phyloP scores from a whole-genome alignment of 805 yeast species.

The Kodamaea leandrae region DNA sequence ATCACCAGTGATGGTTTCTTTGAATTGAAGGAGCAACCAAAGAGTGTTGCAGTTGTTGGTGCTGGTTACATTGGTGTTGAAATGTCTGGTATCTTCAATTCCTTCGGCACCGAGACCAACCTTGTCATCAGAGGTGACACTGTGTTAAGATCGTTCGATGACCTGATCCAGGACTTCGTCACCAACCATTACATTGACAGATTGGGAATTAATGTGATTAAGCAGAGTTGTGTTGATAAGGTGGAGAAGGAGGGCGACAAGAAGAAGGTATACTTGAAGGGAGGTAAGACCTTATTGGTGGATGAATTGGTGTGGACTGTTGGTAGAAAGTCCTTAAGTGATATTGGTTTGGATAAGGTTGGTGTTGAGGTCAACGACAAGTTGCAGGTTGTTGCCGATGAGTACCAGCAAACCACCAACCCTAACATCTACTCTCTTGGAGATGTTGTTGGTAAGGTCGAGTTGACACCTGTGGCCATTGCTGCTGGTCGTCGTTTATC shows the following conservation, averaged over 20 bases:
- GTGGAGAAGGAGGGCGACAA: constrained; percentile 36
- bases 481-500: constrained; percentile 96
- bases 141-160: constrained; percentile 85
- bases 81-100: constrained; percentile 90
- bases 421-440: constrained; percentile 80
- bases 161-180: constrained; percentile 70
- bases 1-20: constrained; percentile 91
- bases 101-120: constrained; percentile 82
- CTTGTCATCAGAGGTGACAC: constrained; percentile 88
- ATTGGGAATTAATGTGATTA: constrained; percentile 77
- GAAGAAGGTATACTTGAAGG: constrained; percentile 37
- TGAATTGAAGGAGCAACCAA: constrained; percentile 76
- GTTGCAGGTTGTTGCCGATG: constrained; percentile 76
- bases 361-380: constrained; percentile 62
- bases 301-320: constrained; percentile 91
- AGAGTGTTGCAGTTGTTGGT: constrained; percentile 91
- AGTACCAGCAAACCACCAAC: constrained; percentile 78
- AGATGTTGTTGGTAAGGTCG: constrained; percentile 90
- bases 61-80: constrained; percentile 98
- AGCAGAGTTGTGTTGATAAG: constrained; percentile 46
- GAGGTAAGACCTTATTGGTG: constrained; percentile 47
- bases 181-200: constrained; percentile 77
- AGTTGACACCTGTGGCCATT: constrained; percentile 97
- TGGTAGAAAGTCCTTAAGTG: constrained; percentile 79
- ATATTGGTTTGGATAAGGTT: constrained; percentile 72